phyloP scores from a whole-genome alignment of 2,329 filamentous ascomycete species.

The Pezicula carpinea region DNA sequence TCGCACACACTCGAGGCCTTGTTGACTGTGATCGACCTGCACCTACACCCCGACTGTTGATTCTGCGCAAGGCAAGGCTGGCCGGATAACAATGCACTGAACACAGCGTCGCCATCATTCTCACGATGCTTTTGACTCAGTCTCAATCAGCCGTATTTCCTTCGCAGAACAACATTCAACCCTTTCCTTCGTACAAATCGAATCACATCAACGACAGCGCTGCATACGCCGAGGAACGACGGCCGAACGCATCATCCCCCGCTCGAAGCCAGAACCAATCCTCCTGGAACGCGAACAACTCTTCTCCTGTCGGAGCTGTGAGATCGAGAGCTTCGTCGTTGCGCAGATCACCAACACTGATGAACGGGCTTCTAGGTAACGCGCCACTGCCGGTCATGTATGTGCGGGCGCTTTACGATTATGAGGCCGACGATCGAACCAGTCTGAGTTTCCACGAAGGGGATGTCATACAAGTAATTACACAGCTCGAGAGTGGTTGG shows the following conservation, averaged over 20 bases:
- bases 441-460: constrained; percentile 96
- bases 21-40: background rate
- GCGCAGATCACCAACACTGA: constrained; percentile 31
- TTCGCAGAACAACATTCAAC: constrained; percentile 42
- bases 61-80: constrained; percentile 1
- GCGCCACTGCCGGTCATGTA: constrained; percentile 70
- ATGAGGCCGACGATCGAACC: constrained; percentile 94
- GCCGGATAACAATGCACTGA: constrained; percentile 5
- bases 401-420: constrained; percentile 94
- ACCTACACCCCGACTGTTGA: background rate
- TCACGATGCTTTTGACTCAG: constrained; percentile 50
- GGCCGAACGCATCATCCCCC: background rate
- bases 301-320: constrained; percentile 10
- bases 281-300: constrained; percentile 5
- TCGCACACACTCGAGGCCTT: background rate
- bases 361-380: constrained; percentile 59
- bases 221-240: background rate
- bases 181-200: constrained; percentile 29
- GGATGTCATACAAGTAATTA: constrained; percentile 97
- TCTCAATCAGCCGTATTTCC: constrained; percentile 31
- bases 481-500: constrained; percentile 96
- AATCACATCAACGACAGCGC: background rate
- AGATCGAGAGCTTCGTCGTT: constrained; percentile 15
- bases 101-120: constrained; percentile 22
- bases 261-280: constrained; percentile 2